Evolutionary conservation across 208 protist genomes (phyloP), one percentile per base, ranked within the genome.

Genomic region (Trypanosoma vivax): DNA sequence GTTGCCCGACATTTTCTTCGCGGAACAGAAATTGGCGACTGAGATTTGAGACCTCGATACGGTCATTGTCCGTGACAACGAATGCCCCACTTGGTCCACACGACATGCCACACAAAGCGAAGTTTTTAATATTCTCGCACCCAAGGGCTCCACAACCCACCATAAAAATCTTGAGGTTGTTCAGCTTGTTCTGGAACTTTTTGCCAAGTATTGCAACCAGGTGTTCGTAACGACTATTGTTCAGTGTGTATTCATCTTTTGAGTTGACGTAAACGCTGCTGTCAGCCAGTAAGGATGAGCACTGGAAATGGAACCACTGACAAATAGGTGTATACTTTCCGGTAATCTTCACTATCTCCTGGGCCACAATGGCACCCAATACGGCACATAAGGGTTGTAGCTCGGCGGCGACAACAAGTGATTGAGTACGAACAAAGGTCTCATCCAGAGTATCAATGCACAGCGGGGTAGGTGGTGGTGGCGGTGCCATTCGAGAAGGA

Each of bases 1-100:
- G 63, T 71, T 97, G 85, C 13, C 83, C 79, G 14, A 99, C 88
- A 75, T 99, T 97, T 19, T 83, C 81, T 38, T 92, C 66, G 43
- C 98, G 88, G 83, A 99, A 99, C 19, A 99, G 84, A 71, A 99
- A 99, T 79, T 99, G 98, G 24, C 98, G 78, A 59, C 92, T 99
- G 5, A 99, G 83, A 75, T 99, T 99, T 10, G 94, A 99, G 53
- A 97, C 96, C 70, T 99, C 98, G 65, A 99, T 99, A 21, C 84
- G 91, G 66, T 99, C 98, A 83, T 99, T 99, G 79, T 99, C 98
- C 4, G 98, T 99, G 6, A 99, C 86, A 24, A 85, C 73, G 10
- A 99, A 56, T 5, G 76, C 69, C 19, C 93, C 92, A 49, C 57
- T 69, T 24, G 40, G 18, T n/a, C 77, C 82, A 60, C 85, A 95